A percentile compares a stretch with the other conserved stretches of the same genome.
Evolutionary conservation across 2,329 filamentous ascomycete species (phyloP).

Genomic region (Raffaelea deltoideospora): DNA sequence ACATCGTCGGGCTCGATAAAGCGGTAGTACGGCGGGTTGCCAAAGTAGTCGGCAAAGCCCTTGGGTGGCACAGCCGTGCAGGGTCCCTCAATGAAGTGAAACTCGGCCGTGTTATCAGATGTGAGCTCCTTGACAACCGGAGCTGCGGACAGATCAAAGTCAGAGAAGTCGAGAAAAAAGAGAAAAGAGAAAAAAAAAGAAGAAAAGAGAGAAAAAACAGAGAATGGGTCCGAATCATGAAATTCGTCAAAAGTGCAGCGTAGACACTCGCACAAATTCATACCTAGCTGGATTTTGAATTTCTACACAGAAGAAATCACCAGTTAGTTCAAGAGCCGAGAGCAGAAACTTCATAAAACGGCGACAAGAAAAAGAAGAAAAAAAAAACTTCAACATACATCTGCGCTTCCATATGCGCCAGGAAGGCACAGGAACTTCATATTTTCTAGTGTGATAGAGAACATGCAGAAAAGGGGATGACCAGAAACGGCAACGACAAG

Average conservation of each 20-base stretch:
- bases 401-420: constrained; percentile 41
- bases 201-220: too few relatives aligned
- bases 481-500: too few relatives aligned
- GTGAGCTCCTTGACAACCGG: constrained; percentile 32
- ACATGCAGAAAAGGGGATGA: too few relatives aligned
- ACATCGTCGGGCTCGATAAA: constrained; percentile 36
- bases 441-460: too few relatives aligned
- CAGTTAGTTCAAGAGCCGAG: too few relatives aligned
- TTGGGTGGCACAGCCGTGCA: constrained; percentile 32
- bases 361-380: too few relatives aligned
- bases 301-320: constrained; percentile 27
- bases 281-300: constrained; percentile 39
- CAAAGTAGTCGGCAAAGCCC: constrained; percentile 43
- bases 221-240: too few relatives aligned
- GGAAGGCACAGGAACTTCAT: constrained; percentile 45
- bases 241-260: too few relatives aligned
- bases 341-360: neutral
- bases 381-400: constrained; percentile 26
- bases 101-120: constrained; percentile 28
- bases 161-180: too few relatives aligned
- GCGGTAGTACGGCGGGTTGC: constrained; percentile 36
- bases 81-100: constrained; percentile 36
- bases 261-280: too few relatives aligned
- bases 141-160: constrained; percentile 14
- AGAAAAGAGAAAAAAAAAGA: too few relatives aligned